Base-by-base conservation (phyloP, 805 yeast genomes). In the Tetrapisispora pingtungensis region DNA sequence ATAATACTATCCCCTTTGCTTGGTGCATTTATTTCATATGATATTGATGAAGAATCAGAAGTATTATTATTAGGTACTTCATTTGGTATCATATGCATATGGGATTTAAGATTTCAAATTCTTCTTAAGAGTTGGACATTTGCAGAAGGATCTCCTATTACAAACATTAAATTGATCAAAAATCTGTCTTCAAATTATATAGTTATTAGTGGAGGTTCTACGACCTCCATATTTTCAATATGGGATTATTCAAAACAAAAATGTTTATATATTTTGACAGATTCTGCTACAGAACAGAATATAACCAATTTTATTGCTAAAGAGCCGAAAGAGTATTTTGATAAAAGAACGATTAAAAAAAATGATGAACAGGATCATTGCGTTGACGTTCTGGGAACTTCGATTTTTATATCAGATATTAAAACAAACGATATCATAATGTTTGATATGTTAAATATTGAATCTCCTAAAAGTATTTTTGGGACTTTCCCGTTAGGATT, bases 31-130 rank as follows among this genome's bases (percentile, higher is more conserved):
- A 73, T 79, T 0, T 64, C 81, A 15, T 75, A 87, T 54, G 70
- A 76, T 1, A 62, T 83, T 19, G 83, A 81, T 43, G 60, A 65
- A 0, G 64, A 69, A 14, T 63, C 68, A 22, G 65, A 73, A 5
- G 86, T 96, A 86, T 58, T 85, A 1, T 59, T 85, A 8, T 57
- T 82, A 2, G 97, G 96, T 0, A 85, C 96, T 0, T 66, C 75
- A 0, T 74, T 73, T 33, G 97, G 97, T 1, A 66, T 81, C 0
- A 57, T 93, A 27, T 80, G 78, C 49, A 62, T 90, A 14, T 88
- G 96, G 95, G 96, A 88, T 59, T 51, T 84, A 31, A 67, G 94
- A 43, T 85, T 87, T 58, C 70, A 70, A 31, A 46, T 82, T 0
- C 65, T 74, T 35, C 65, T 86, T 31, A 79, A 74, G 48, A 68